These are phyloP conservation scores for Leptoxyphium fumago DNA, from an alignment of 2,329 filamentous ascomycete genomes.

Conservation along the genomic window DNA sequence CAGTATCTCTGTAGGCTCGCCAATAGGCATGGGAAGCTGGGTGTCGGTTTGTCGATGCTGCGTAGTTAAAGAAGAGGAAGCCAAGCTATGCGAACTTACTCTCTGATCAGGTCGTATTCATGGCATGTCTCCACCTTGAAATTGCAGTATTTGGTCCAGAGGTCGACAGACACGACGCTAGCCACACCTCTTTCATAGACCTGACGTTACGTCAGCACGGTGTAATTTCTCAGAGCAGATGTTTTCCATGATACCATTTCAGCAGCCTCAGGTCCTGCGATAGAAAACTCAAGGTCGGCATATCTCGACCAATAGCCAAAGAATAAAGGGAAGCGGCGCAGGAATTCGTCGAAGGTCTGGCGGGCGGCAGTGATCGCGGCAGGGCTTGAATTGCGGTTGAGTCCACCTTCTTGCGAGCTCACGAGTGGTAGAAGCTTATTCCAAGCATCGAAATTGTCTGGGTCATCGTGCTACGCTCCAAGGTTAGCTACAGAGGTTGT, in stretches of 20 bases:
- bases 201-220: conserved; percentile 30
- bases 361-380: conserved; percentile 79
- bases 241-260: conserved; percentile 57
- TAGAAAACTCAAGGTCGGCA: conserved; percentile 92
- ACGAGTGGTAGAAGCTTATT: conserved; percentile 77
- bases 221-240: conserved; percentile 12
- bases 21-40: conserved; percentile 8
- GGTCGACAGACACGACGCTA: conserved; percentile 81
- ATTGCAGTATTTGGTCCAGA: conserved; percentile 93
- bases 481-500: not conserved
- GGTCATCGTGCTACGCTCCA: conserved; percentile 42
- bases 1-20: conserved; percentile 16
- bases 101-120: conserved; percentile 88
- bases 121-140: conserved; percentile 98
- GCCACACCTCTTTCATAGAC: conserved; percentile 92
- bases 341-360: conserved; percentile 79
- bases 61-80: conserved; percentile 33
- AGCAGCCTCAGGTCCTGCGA: conserved; percentile 88
- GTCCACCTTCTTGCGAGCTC: conserved; percentile 75
- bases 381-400: conserved; percentile 93
- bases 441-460: conserved; percentile 90
- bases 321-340: conserved; percentile 84
- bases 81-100: conserved; percentile 74
- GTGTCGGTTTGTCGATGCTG: conserved; percentile 3
- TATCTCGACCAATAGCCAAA: conserved; percentile 99